These are phyloP conservation scores for Senna siamea DNA, from an alignment of 306 rosid species.

Conservation along the genomic window DNA sequence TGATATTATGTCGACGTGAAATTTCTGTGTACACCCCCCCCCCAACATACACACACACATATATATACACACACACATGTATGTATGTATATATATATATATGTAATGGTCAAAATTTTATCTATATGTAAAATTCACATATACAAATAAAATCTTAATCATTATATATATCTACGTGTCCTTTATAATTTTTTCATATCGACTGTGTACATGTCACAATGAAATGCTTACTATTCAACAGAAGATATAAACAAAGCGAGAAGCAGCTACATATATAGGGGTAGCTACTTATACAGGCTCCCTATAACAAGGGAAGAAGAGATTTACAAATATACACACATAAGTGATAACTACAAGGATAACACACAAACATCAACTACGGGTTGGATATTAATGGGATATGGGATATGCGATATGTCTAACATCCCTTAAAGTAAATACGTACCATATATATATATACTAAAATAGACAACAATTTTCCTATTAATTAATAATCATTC, in stretches of 20 bases:
- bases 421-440: neutral
- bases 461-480: neutral
- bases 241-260: neutral
- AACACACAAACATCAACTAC: neutral
- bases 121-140: too few relatives aligned
- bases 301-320: neutral
- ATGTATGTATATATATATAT: too few relatives aligned
- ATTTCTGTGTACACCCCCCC: too few relatives aligned
- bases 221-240: conserved; percentile 1
- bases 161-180: too few relatives aligned
- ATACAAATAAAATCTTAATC: too few relatives aligned
- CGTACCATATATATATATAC: too few relatives aligned
- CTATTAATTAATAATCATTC: neutral
- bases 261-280: neutral
- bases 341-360: neutral
- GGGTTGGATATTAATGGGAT: neutral
- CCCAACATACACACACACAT: too few relatives aligned
- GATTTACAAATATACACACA: neutral
- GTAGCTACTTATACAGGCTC: conserved; percentile 2
- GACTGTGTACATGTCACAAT: too few relatives aligned
- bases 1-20: too few relatives aligned
- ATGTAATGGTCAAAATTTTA: too few relatives aligned
- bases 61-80: too few relatives aligned
- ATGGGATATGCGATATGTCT: neutral
- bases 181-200: too few relatives aligned